Conservation (phyloP, 495 filamentous ascomycete genomes). For the Tuber indicum region DNA sequence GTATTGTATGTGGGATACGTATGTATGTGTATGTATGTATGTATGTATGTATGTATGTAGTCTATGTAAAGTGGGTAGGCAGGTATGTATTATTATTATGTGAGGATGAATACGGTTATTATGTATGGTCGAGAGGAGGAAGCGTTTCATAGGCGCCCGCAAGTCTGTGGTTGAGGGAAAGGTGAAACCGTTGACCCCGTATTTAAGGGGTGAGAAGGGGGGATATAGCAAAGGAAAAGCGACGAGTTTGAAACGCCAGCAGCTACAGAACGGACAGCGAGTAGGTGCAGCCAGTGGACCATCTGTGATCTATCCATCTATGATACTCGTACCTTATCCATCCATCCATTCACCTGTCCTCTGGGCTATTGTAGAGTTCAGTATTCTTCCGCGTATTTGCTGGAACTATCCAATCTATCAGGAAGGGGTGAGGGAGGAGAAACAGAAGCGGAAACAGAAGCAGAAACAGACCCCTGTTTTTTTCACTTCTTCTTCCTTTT, state of each 20-base stretch:
- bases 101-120: neutral
- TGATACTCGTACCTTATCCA: neutral
- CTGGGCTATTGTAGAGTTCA: neutral
- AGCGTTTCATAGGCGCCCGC: constrained; percentile 37
- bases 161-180: constrained; percentile 32
- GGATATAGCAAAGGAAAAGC: neutral
- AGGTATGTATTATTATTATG: too few relatives aligned
- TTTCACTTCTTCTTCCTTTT: neutral
- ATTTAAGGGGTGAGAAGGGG: constrained; percentile 18
- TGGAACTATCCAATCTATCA: neutral
- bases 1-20: constrained; percentile 25
- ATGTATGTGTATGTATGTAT: constrained; percentile 1
- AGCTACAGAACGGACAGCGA: constrained; percentile 9
- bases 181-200: constrained; percentile 34
- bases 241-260: constrained; percentile 31
- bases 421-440: neutral
- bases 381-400: neutral
- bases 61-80: neutral
- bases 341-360: neutral
- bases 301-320: neutral
- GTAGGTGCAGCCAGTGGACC: neutral
- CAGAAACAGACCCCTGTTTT: constrained; percentile 5
- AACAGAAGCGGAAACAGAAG: neutral
- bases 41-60: constrained; percentile 16
- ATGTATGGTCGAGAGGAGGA: constrained; percentile 3